A percentile compares a stretch with the other conserved stretches of the same genome.
These are phyloP conservation scores for Colletotrichum cuscutae DNA, from an alignment of 2,329 filamentous ascomycete genomes.

Conservation along the genomic window DNA sequence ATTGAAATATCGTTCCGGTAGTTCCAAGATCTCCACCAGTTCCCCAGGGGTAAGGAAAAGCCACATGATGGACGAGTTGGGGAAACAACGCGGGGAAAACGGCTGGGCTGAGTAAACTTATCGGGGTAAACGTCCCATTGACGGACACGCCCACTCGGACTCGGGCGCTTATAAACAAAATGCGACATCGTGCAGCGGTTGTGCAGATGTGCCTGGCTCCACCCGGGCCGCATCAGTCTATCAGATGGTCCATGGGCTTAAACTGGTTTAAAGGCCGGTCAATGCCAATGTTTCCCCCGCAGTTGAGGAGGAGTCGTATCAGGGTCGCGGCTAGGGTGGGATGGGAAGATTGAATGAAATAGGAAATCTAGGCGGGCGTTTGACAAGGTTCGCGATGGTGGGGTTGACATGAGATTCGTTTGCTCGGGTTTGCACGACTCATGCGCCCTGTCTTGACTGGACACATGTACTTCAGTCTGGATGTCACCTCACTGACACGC, in stretches of 20 bases:
- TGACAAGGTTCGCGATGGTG: neutral
- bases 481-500: neutral
- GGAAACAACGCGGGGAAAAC: neutral
- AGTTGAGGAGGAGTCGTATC: conserved; percentile 3
- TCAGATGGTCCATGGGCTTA: neutral
- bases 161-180: conserved; percentile 25
- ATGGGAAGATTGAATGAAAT: neutral
- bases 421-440: neutral
- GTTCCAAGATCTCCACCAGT: neutral
- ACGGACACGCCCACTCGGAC: conserved; percentile 3
- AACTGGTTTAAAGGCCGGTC: neutral
- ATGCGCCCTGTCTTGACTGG: neutral
- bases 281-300: conserved; percentile 16
- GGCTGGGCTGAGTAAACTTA: neutral
- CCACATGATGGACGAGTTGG: neutral
- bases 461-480: neutral
- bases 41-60: neutral
- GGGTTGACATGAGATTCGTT: neutral
- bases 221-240: neutral
- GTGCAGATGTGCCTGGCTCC: conserved; percentile 2
- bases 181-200: neutral
- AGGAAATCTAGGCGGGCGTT: neutral
- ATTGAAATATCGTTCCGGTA: conserved; percentile 20
- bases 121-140: neutral
- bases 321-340: neutral